Percentiles rank a stretch among this genome's conserved stretches.
phyloP scores from a whole-genome alignment of 208 protist genomes.

The Crithidia mellificae region DNA sequence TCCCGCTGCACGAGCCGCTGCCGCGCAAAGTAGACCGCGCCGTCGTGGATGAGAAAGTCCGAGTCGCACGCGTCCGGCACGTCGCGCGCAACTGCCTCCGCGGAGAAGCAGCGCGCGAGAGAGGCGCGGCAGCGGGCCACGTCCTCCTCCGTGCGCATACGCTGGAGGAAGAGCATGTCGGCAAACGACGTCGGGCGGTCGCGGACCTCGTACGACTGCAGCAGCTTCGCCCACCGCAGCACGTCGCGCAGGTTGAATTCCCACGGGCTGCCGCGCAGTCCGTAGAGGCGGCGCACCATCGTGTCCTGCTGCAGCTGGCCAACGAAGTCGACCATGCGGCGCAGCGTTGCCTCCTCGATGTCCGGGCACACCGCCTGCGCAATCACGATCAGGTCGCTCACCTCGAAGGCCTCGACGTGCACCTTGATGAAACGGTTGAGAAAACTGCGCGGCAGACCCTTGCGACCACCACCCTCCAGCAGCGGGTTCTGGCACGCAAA shows the following conservation, averaged over 20 bases:
- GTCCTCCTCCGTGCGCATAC: constrained; percentile 86
- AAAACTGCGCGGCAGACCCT: constrained; percentile 99
- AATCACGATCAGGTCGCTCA: constrained; percentile 89
- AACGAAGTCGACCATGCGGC: constrained; percentile 96
- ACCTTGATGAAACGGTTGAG: constrained; percentile 99
- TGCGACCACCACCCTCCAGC: constrained; percentile 98
- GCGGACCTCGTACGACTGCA: constrained; percentile 56
- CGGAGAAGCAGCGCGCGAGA: constrained; percentile 55
- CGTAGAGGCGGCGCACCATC: constrained; percentile 87
- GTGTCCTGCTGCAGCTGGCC: constrained; percentile 83
- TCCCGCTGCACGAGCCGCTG: constrained; percentile 33
- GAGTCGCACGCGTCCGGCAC: constrained; percentile 40
- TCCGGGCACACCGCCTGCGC: constrained; percentile 70
- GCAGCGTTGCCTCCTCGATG: constrained; percentile 70
- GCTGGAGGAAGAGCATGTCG: constrained; percentile 85
- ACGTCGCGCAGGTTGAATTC: constrained; percentile 99
- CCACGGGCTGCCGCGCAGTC: constrained; percentile 96
- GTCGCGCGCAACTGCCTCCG: constrained; percentile 19
- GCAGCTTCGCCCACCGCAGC: constrained; percentile 97
- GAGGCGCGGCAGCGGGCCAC: constrained; percentile 40
- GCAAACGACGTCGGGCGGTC: constrained; percentile 58
- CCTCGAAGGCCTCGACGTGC: constrained; percentile 89
- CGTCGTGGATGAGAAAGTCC: constrained; percentile 70
- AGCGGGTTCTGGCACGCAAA: constrained; percentile 99
- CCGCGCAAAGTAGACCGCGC: constrained; percentile 62